Evolutionary conservation across 495 filamentous ascomycete genomes (phyloP), one percentile per base, ranked within the genome.

Genomic region (Hapsidospora chrysogenum): DNA sequence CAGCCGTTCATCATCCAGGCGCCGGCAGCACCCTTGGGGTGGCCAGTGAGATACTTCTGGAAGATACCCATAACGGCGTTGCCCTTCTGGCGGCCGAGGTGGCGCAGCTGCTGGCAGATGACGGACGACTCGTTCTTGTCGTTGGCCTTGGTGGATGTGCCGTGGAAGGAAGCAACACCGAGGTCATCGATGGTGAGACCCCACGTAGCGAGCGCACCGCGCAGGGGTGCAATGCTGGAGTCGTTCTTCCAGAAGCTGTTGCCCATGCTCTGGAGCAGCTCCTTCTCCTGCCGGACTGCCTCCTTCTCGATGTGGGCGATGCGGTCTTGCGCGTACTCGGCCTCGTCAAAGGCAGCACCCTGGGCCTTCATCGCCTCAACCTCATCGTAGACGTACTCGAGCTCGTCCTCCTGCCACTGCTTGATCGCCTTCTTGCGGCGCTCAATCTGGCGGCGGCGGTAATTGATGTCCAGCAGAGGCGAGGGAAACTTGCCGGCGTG

Each of bases 1-100:
- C 81, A 83, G 41, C 89, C 89, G 62, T 99, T 99, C 68, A 96
- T 79, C 89, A 96, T 96, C 87, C 87, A 99, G 29, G 86, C 89
- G 57, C 89, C 89, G 33, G 89, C 89, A 48, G 89, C 87, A 76
- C 89, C 89, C 74, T 99, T 99, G 45, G 89, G 89, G 57, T 99
- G 89, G 47, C 89, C 89, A 11, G 89, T 99, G 26, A 99, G 76
- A 54, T 93, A 96, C 57, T 99, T 99, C 57, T 99, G 89, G 80
- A 96, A 99, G 53, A 99, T 87, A 59, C 89, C 89, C 39, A 96
- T 57, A 6, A 99, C 64, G 18, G 92, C 85, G 53, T 99, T 96
- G 47, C 89, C 89, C 71, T 93, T 94, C 57, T 76, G 73, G 33
- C 89, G 80, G 40, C 92, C 89, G 31, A 99, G 78, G 54, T 99